Evolutionary conservation across 495 filamentous ascomycete species (phyloP), one percentile per base, ranked within the genome.

Genomic region (Talaromyces stipitatus): DNA sequence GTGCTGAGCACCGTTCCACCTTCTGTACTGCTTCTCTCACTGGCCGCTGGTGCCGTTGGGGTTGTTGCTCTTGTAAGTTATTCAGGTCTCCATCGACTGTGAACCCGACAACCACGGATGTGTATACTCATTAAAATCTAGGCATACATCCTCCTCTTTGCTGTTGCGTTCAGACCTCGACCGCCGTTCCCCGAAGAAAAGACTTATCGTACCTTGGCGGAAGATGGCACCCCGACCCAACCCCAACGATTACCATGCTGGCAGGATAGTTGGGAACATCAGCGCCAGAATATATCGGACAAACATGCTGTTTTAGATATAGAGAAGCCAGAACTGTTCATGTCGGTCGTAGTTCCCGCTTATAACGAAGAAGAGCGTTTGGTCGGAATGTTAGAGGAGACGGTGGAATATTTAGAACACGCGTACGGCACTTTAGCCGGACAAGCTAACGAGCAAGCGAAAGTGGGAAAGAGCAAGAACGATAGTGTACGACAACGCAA

Each of bases 321-420:
- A 29, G 73, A 77, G 29, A 72, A 74, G 4, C 72, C 85, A 0
- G 80, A 85, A 22, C 63, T 90, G 8, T 82, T 82, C 66, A 84
- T 98, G 77, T 92, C 87, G 54, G 83, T 97, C 2, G 90, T 98
- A 2, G 86, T 98, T 48, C 94, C 94, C 0, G 94, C 94, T 5
- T 99, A 90, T 77, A 97, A 99, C 68, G 94, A 99, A 62, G 84
- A 90, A 61, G 79, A 89, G 56, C 84, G 94, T 12, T 76, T 99
- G 18, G 75, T 79, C 6, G 84, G 84, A 8, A 96, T 95, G 81
- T 77, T 99, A 16, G 85, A 91, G 60, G 94, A 98, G 71, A 90
- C 95, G 12, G 86, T 96, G 52, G 84, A 85, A 53, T 95, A 90
- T 69, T 78, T 97, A 6, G 85, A 94, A 68, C 66, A 73, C 12